phyloP scores from a whole-genome alignment of 345 rosid species.

The Citrus glauca region DNA sequence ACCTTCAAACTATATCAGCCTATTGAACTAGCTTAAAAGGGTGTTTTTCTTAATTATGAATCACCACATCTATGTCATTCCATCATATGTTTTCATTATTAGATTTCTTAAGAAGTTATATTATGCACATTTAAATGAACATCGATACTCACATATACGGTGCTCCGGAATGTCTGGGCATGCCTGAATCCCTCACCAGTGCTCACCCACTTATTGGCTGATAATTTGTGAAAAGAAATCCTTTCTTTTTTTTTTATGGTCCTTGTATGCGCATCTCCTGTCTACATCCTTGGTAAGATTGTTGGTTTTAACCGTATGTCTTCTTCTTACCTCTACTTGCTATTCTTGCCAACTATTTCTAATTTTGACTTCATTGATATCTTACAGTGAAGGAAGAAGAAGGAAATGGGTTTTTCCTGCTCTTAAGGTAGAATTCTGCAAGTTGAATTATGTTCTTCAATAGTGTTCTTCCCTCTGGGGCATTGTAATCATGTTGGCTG shows the following conservation, averaged over 20 bases:
- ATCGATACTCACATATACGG: too few species aligned
- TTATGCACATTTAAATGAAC: neutral
- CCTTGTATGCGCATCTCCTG: neutral
- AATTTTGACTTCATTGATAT: slow-evolving; percentile 17
- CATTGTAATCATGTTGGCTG: neutral
- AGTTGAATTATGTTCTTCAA: slow-evolving; percentile 11
- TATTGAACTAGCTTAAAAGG: neutral
- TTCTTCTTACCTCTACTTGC: neutral
- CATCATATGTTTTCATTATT: neutral
- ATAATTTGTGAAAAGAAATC: neutral
- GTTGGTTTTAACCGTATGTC: neutral
- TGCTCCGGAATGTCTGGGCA: neutral
- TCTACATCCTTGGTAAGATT: neutral
- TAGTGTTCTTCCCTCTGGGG: neutral
- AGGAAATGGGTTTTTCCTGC: slow-evolving; percentile 94
- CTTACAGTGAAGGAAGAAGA: slow-evolving; percentile 83
- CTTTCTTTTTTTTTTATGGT: neutral
- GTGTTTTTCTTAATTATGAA: neutral
- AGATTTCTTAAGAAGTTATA: neutral
- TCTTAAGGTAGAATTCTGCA: slow-evolving; percentile 55
- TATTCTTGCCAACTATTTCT: slow-evolving; percentile 11
- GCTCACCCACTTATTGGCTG: neutral
- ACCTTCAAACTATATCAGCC: neutral
- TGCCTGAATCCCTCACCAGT: neutral
- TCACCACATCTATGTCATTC: neutral